Percentiles rank a stretch among this genome's conserved stretches.
Conservation (phyloP, 768 basidiomycete genomes). For the Chalciporus chontae region DNA sequence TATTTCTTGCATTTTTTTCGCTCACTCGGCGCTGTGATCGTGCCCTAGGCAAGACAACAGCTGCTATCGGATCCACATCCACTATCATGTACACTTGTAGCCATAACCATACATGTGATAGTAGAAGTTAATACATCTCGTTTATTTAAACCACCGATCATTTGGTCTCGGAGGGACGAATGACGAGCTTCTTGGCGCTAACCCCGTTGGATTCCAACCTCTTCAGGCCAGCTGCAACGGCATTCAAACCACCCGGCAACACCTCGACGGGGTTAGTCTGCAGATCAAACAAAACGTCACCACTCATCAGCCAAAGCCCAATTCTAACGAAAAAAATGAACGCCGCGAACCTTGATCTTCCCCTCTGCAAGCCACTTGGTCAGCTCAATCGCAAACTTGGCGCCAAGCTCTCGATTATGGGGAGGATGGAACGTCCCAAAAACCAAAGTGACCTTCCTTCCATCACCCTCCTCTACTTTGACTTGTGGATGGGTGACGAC, state of each 20-base stretch:
- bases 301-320: too few relatives aligned
- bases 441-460: conserved; percentile 5
- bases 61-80: background rate
- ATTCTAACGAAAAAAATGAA: too few relatives aligned
- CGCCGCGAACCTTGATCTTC: conserved; percentile 15
- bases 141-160: conserved; percentile 26
- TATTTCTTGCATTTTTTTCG: background rate
- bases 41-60: background rate
- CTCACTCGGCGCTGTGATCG: background rate
- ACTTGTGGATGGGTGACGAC: background rate
- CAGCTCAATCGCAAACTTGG: conserved; percentile 13
- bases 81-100: conserved; percentile 3
- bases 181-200: conserved; percentile 40
- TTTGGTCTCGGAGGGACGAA: conserved; percentile 23
- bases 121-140: background rate
- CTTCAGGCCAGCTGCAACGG: conserved; percentile 30
- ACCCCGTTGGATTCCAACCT: conserved; percentile 27
- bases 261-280: conserved; percentile 39
- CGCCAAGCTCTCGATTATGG: conserved; percentile 8
- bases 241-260: conserved; percentile 35
- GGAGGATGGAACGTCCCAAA: conserved; percentile 7
- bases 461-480: background rate
- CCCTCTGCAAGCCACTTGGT: conserved; percentile 17
- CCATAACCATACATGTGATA: background rate
- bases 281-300: background rate